Evolutionary conservation across 768 basidiomycete species (phyloP), one percentile per base, ranked within the genome.

Genomic region (Termitomyces sp.): DNA sequence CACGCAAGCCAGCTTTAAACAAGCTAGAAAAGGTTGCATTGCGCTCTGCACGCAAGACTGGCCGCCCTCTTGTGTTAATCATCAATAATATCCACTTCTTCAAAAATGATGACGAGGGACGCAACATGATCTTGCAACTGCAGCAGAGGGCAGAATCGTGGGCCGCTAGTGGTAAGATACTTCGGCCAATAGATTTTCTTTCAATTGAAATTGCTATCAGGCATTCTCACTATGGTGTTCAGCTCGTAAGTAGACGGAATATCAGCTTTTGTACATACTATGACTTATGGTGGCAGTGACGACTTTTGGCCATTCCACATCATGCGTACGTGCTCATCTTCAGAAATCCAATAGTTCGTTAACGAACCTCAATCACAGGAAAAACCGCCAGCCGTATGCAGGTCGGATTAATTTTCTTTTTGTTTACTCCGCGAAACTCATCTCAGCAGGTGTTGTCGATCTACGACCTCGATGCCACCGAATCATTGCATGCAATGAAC

Each of bases 1-100:
- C 12, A 61, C 18, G 15, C 7, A 7, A 44, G 20, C 20, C 24
- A 87, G 92, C 90, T 4, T 66, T 93, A 73, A 92, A 89, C 71
- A 95, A 95, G 70, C 78, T 92, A 3, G 87, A 92, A 71, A 93
- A 95, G 69, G 92, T 94, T 28, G 93, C 93, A 0, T 78, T 96
- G 59, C 75, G 83, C 42, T 83, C 79, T 66, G 79, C 88, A 42
- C 74, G 75, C 45, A 75, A 76, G 60, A 83, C 79, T 6, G 83
- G 85, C 4, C 81, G 85, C 55, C 93, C 94, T 0, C 77, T 95
- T 6, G 87, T 94, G 0, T 77, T 96, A 33, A 84, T 93, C 49
- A 78, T 96, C 69, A 93, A 93, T 75, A 94, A 94, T 71, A 74
- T 86, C 5, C 88, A 91, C 65, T 82, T 81, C 69, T 87, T 90